phyloP scores from a whole-genome alignment of 345 rosid species.

The Eucalyptus erythrocorys region DNA sequence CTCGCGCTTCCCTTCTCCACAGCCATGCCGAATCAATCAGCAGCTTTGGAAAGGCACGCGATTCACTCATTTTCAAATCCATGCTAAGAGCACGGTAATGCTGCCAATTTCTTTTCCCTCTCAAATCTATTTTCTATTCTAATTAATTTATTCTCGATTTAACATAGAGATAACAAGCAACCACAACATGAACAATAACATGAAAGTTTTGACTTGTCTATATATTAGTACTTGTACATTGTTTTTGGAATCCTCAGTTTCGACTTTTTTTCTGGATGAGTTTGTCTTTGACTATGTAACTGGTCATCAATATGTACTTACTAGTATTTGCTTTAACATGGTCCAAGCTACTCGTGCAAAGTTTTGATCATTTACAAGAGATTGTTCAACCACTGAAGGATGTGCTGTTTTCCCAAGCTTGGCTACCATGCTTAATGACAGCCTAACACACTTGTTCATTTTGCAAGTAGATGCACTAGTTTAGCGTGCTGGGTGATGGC shows the following conservation, averaged over 20 bases:
- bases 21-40: no score
- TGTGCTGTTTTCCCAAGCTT: not conserved
- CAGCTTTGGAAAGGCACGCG: no score
- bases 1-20: no score
- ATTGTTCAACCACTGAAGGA: not conserved
- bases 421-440: not conserved
- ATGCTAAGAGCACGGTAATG: no score
- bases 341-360: rapidly evolving
- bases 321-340: no score
- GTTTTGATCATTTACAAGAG: not conserved
- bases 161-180: rapidly evolving
- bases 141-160: rapidly evolving
- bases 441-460: not conserved
- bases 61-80: no score
- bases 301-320: rapidly evolving
- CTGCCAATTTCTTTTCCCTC: rapidly evolving
- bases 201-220: rapidly evolving
- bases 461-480: not conserved
- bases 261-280: rapidly evolving
- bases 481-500: not conserved
- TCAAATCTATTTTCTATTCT: no score
- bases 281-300: rapidly evolving
- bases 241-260: rapidly evolving
- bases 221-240: no score
- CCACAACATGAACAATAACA: rapidly evolving